Conservation (phyloP, 169 alveolate species). For the Plasmodium yoelii region DNA sequence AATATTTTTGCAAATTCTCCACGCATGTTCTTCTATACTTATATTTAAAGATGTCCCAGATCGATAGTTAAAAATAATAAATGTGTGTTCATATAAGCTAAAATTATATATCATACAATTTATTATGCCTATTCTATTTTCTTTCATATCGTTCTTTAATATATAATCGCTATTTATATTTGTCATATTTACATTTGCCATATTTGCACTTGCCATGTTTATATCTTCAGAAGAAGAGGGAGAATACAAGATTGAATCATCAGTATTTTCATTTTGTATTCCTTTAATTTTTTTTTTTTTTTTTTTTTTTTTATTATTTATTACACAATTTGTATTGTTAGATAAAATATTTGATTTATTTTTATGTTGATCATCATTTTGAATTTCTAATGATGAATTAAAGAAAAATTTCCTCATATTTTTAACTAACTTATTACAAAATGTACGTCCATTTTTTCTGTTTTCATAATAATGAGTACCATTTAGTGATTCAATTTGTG, state of each 20-base stretch:
- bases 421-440: too few relatives aligned
- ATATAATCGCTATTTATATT: not conserved
- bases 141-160: conserved; percentile 35
- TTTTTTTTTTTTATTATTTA: too few relatives aligned
- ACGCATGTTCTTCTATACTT: conserved; percentile 74
- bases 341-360: too few relatives aligned
- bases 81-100: conserved; percentile 77
- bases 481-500: too few relatives aligned
- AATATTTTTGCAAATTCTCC: conserved; percentile 78
- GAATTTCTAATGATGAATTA: too few relatives aligned
- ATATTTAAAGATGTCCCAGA: conserved; percentile 80
- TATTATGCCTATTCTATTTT: conserved; percentile 78
- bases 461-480: too few relatives aligned
- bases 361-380: too few relatives aligned
- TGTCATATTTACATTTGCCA: not conserved
- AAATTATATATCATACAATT: conserved; percentile 79
- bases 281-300: too few relatives aligned
- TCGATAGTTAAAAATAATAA: conserved; percentile 76
- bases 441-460: too few relatives aligned
- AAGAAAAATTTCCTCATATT: too few relatives aligned
- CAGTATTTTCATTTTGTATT: too few relatives aligned
- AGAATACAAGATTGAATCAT: not conserved
- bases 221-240: conserved; percentile 8
- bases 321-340: too few relatives aligned
- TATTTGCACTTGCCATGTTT: not conserved